Evolutionary conservation across 1,284 basidiomycete species (phyloP).

Genomic region (Waitea zeae): DNA sequence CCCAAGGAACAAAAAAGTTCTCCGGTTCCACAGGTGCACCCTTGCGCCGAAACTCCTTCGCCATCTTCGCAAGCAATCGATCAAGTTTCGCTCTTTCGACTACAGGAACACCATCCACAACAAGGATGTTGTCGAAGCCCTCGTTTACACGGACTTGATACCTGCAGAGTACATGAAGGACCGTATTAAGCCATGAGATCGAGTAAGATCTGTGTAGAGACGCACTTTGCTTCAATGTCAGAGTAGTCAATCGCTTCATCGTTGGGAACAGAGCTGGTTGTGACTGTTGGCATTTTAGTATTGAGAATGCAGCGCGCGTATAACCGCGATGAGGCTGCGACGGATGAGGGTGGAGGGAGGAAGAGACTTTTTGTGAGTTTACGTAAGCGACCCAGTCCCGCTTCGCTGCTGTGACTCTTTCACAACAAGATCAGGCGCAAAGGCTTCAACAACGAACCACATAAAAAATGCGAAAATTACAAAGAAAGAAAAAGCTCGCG

Average conservation of each 20-base stretch:
- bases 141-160: conserved; percentile 69
- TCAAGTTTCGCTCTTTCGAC: conserved; percentile 74
- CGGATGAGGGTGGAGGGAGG: too few relatives aligned
- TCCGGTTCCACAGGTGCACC: conserved; percentile 64
- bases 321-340: too few relatives aligned
- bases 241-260: conserved; percentile 80
- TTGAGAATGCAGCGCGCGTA: neutral
- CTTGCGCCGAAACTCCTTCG: conserved; percentile 69
- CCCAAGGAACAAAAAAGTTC: conserved; percentile 75
- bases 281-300: neutral
- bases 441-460: too few relatives aligned
- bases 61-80: conserved; percentile 62
- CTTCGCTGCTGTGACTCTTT: too few relatives aligned
- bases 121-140: conserved; percentile 73
- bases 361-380: neutral
- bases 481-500: too few relatives aligned
- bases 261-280: conserved; percentile 1
- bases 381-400: neutral
- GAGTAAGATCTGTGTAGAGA: conserved; percentile 4
- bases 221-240: conserved; percentile 87
- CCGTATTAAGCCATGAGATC: conserved; percentile 4
- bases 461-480: too few relatives aligned
- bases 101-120: conserved; percentile 76
- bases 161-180: conserved; percentile 27
- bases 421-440: too few relatives aligned